Base-by-base conservation (phyloP, 139 green algal species). In the Volvox africanus region DNA sequence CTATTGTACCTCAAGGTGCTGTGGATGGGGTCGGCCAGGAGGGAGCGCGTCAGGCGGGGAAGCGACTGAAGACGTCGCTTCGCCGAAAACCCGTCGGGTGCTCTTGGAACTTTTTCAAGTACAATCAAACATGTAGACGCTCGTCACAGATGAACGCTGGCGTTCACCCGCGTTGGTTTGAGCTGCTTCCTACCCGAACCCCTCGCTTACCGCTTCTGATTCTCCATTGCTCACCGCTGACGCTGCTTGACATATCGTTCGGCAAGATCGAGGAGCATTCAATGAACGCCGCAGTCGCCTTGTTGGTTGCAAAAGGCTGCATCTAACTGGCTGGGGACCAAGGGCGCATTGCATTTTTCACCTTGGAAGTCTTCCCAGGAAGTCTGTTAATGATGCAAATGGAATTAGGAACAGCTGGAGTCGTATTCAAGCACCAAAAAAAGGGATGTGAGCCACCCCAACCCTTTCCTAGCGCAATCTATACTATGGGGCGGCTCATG, bases 291-390 rank as follows among this genome's bases (percentile, higher is more conserved):
- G 19, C 62, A 13, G 13, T 84, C 36, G 36, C 78, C 78, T 37
- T 24, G 32, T 26, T 84, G 78, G 36, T 14, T 84, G 78, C 36
- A 68, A 24, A 22, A 33, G 16, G 78, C 32, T 84, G 78, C 78
- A 84, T 33, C 78, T 35, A 32, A 67, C 6, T 67, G 78, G 28
- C 78, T 67, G 78, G 1, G 36, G 36, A 22, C 78, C 37, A 18
- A 84, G 24, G 9, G 37, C 36, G 78, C 78, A 44, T 84, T 84
- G 78, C 78, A 84, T 84, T 73, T 69, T 24, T 28, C 21, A 73
- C 65, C 21, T 16, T 73, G 65, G 24, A 73, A 73, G 65, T 26
- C 24, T 73, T 73, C 5, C 65, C 24, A 73, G 9, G 65, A 28
- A 2, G 65, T 73, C 24, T 73, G 65, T 12, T 73, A 28, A 73